Percentiles rank a stretch among this genome's conserved stretches.
These are phyloP conservation scores for Botrytis byssoidea DNA, from an alignment of 2,329 filamentous ascomycete species.

Conservation along the genomic window DNA sequence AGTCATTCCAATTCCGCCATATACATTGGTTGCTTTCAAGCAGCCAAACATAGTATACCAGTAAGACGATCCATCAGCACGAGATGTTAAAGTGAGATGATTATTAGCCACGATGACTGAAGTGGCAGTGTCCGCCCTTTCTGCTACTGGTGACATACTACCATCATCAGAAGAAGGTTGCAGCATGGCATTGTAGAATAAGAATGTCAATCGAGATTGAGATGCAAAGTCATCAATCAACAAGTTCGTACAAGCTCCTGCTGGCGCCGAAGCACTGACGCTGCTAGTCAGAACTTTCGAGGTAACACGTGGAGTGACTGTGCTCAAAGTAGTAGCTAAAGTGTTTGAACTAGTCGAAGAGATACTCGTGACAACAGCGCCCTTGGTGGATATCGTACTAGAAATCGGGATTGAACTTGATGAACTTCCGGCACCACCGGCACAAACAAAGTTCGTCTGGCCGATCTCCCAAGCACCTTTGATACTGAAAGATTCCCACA, in stretches of 20 bases:
- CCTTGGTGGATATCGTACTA: conserved; percentile 11
- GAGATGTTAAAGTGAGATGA: conserved; percentile 53
- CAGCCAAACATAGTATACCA: conserved; percentile 59
- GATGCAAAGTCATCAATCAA: conserved; percentile 61
- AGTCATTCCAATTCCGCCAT: conserved; percentile 55
- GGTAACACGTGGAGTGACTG: neutral
- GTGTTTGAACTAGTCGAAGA: neutral
- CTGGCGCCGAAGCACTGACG: conserved; percentile 18
- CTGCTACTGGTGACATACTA: conserved; percentile 45
- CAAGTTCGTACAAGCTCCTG: conserved; percentile 43
- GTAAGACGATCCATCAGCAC: conserved; percentile 48
- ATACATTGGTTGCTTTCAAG: conserved; percentile 48
- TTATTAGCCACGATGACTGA: conserved; percentile 54
- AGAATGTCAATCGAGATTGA: conserved; percentile 59
- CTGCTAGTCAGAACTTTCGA: conserved; percentile 3
- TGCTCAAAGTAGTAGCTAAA: neutral
- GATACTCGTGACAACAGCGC: neutral
- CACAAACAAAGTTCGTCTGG: conserved; percentile 48
- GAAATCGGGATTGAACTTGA: neutral
- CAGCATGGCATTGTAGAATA: conserved; percentile 59
- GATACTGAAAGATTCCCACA: conserved; percentile 44
- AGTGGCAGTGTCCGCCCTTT: conserved; percentile 34
- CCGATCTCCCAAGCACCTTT: conserved; percentile 49
- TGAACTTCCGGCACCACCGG: conserved; percentile 20
- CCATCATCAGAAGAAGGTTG: conserved; percentile 56